Conservation (phyloP, 495 filamentous ascomycete species). For the Lepidopterella palustris region DNA sequence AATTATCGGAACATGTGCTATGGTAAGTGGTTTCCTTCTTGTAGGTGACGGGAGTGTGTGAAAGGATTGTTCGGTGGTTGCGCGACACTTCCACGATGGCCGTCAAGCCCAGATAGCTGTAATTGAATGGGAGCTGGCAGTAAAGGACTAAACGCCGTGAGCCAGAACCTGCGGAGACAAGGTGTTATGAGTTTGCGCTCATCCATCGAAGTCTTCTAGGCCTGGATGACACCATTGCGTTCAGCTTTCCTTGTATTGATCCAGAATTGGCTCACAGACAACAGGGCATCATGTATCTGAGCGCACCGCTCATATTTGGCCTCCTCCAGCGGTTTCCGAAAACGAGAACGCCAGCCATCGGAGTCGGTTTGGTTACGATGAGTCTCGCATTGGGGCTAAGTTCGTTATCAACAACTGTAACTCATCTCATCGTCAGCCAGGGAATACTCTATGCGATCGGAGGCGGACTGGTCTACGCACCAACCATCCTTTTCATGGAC, state of each 20-base stretch:
- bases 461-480: conserved; percentile 42
- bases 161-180: too few relatives aligned
- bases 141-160: too few relatives aligned
- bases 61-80: neutral
- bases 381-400: conserved; percentile 32
- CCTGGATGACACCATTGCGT: too few relatives aligned
- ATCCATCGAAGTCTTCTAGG: too few relatives aligned
- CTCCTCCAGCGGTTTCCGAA: conserved; percentile 28
- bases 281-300: conserved; percentile 43
- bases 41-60: neutral
- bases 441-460: conserved; percentile 47
- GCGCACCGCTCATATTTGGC: conserved; percentile 37
- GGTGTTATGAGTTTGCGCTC: too few relatives aligned
- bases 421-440: conserved; percentile 46
- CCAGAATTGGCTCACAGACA: too few relatives aligned
- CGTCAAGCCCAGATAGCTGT: too few relatives aligned
- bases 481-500: conserved; percentile 45
- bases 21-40: conserved; percentile 29
- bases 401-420: conserved; percentile 41
- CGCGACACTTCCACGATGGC: too few relatives aligned
- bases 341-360: conserved; percentile 36
- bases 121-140: too few relatives aligned
- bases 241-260: too few relatives aligned
- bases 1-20: conserved; percentile 45
- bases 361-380: conserved; percentile 31